Evolutionary conservation across 495 filamentous ascomycete genomes (phyloP), one percentile per base, ranked within the genome.

Genomic region (Bombardia bombarda): DNA sequence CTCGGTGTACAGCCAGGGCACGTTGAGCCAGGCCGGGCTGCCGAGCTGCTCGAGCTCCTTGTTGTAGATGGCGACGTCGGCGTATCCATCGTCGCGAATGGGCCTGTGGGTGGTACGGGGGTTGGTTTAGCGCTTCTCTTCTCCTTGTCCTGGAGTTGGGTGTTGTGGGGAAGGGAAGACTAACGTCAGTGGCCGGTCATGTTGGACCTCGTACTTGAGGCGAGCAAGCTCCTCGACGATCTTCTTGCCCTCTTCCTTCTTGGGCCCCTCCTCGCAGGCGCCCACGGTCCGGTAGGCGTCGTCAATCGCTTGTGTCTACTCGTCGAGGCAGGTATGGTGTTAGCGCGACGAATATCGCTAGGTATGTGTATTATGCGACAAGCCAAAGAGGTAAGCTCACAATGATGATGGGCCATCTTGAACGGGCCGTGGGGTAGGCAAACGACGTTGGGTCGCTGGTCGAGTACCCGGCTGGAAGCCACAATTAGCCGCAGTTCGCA

Each of bases 161-260:
- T 21, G 8, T n/a, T 28, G n/a, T n/a, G n/a, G n/a, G n/a, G n/a
- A n/a, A n/a, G n/a, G n/a, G 12, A 19, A 31, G 19, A 66, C 82
- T 51, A 67, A 93, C 88, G 74, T 87, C 55, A 98, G 61, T 47
- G 80, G 69, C 32, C 88, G 75, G 58, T 96, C 78, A 61, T 98
- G 92, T 57, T 95, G 92, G 32, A 96, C 62, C 67, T 98, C 90
- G 65, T 97, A 95, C 66, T 98, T 98, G 48, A 98, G 72, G 53
- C 74, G 78, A 12, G 84, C 83, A 2, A 98, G 69, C 40, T 83
- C 76, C 59, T 81, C 80, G 28, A 94, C 74, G 46, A 98, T 92
- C 47, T 61, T 67, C 66, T 95, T 95, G 46, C 92, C 92, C 54
- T 98, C 92, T 20, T 74, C 74, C 13, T 65, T 59, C 60, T 86